Evolutionary conservation across 2,329 filamentous ascomycete genomes (phyloP).

Genomic region (Diplodia mutila): DNA sequence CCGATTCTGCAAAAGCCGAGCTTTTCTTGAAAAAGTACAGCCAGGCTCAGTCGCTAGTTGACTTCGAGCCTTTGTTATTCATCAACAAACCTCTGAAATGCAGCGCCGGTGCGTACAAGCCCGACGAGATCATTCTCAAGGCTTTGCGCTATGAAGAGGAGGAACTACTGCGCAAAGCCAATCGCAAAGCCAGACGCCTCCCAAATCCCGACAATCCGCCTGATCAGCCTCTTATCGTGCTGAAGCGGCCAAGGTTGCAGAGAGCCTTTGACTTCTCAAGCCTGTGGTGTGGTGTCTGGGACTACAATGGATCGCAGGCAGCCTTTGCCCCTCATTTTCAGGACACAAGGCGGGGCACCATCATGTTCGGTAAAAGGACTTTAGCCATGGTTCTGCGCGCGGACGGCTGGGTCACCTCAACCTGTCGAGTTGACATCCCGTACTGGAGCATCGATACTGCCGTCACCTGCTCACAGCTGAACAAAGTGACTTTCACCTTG

Average conservation of each 20-base stretch:
- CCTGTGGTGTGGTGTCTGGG: constrained; percentile 49
- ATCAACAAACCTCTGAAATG: constrained; percentile 28
- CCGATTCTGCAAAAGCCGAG: constrained; percentile 44
- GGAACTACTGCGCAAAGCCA: constrained; percentile 7
- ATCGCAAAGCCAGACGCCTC: constrained; percentile 5
- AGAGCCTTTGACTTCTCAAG: constrained; percentile 33
- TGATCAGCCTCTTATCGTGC: constrained; percentile 3
- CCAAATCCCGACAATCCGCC: constrained; percentile 8
- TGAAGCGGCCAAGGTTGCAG: constrained; percentile 1
- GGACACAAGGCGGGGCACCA: constrained; percentile 46
- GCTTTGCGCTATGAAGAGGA: constrained; percentile 34
- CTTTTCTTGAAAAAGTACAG: constrained; percentile 48
- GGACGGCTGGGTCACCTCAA: constrained; percentile 28
- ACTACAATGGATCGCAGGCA: constrained; percentile 39
- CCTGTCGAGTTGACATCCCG: constrained; percentile 46
- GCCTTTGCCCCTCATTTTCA: constrained; percentile 48
- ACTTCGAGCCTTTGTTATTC: constrained; percentile 16
- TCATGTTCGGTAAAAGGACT: constrained; percentile 43
- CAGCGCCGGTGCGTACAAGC: constrained; percentile 32
- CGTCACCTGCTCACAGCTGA: constrained; percentile 35
- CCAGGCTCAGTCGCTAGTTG: constrained; percentile 28
- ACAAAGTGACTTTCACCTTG: constrained; percentile 45
- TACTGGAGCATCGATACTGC: constrained; percentile 49
- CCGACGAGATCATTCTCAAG: constrained; percentile 34
- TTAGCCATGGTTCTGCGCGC: constrained; percentile 32